Base-by-base conservation (phyloP, 2,329 filamentous ascomycete genomes). In the Cladophialophora carrionii region DNA sequence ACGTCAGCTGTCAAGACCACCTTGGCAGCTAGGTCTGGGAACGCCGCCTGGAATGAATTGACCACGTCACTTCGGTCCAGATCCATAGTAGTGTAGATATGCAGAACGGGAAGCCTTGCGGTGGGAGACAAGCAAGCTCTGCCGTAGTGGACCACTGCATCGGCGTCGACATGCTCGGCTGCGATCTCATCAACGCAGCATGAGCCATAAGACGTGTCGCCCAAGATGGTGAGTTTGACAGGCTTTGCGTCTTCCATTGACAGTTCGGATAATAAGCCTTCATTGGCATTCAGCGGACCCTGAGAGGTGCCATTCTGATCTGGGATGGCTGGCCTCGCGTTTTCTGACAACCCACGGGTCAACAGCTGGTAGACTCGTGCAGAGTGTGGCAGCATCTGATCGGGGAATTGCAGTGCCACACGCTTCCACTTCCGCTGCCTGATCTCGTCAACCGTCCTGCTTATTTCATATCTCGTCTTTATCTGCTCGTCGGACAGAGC, bases 121-220 rank as follows among this genome's bases (percentile, higher is more conserved):
- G 94, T 96, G 0, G 94, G 94, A 7, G 92, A 97, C 26, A 99
- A 82, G 74, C 95, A 99, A 0, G 94, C 90, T 59, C 95, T 85
- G 2, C 95, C 95, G 72, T 98, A 99, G 76, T 99, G 95, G 14
- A 99, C 89, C 1, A 98, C 90, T 0, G 92, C 91, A 67, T 98
- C 90, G 6, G 95, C 93, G 72, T 92, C 85, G 17, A 92, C 90
- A 76, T 99, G 95, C 76, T 99, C 93, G 2, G 95, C 95, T 0
- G 95, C 95, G 48, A 98, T 89, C 79, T 99, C 95, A 74, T 99
- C 95, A 20, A 98, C 93, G 74, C 95, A 99, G 79, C 95, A 99
- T 0, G 94, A 89, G 65, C 95, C 96, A 78, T 98, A 99, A 1
- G 94, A 97, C 2, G 95, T 98, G 77, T 99, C 95, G 34, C 90